These are phyloP conservation scores for Mycena metata DNA, from an alignment of 768 basidiomycete genomes.

Conservation along the genomic window DNA sequence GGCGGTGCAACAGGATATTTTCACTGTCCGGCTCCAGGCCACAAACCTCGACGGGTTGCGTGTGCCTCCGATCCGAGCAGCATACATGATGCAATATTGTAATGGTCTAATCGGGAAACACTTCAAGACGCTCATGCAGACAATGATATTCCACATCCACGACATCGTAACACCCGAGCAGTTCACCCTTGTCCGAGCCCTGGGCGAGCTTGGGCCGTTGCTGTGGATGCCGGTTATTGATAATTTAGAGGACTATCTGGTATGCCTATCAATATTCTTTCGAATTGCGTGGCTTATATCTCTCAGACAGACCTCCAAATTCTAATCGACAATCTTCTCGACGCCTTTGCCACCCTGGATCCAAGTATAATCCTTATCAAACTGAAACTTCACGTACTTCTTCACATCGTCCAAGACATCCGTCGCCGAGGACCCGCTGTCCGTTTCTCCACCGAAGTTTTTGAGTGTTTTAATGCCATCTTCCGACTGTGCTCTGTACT, in stretches of 20 bases:
- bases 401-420: slow-evolving; percentile 51
- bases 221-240: slow-evolving; percentile 51
- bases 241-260: slow-evolving; percentile 48
- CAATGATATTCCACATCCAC: slow-evolving; percentile 48
- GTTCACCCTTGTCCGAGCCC: slow-evolving; percentile 42
- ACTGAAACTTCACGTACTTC: slow-evolving; percentile 53
- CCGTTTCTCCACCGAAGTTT: slow-evolving; percentile 51
- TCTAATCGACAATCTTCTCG: slow-evolving; percentile 53
- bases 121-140: slow-evolving; percentile 51
- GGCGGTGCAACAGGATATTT: slow-evolving; percentile 39
- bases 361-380: slow-evolving; percentile 51
- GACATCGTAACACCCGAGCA: slow-evolving; percentile 41
- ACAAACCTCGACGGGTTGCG: slow-evolving; percentile 40
- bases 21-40: slow-evolving; percentile 44
- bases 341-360: no score
- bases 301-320: slow-evolving; percentile 43
- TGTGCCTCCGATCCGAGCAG: slow-evolving; percentile 32
- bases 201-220: slow-evolving; percentile 44
- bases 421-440: slow-evolving; percentile 51
- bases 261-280: not conserved
- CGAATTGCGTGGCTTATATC: not conserved
- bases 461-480: slow-evolving; percentile 59
- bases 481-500: slow-evolving; percentile 56
- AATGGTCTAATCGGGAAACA: slow-evolving; percentile 53
- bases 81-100: slow-evolving; percentile 52